Conservation (phyloP, 352 stramenopile genomes). For the Phytophthora ramorum region DNA sequence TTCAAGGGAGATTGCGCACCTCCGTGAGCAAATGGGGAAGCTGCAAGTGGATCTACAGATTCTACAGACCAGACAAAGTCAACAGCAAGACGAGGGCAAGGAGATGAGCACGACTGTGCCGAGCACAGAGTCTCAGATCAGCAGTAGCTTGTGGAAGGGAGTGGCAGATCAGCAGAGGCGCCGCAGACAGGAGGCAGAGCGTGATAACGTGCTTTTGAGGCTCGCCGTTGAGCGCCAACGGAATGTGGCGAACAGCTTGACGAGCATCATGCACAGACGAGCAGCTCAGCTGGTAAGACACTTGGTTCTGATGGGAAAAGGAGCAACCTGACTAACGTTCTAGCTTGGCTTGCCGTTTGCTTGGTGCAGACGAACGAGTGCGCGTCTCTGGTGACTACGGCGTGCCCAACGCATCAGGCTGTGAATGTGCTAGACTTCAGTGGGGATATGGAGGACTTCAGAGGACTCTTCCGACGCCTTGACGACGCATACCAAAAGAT, state of each 20-base stretch:
- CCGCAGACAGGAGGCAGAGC: constrained; percentile 24
- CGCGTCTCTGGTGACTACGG: constrained; percentile 19
- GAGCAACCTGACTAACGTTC: constrained; percentile 2
- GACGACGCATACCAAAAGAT: constrained; percentile 23
- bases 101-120: background rate
- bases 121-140: constrained; percentile 1
- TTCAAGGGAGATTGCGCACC: constrained; percentile 39
- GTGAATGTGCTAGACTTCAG: constrained; percentile 23
- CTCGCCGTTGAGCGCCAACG: constrained; percentile 49
- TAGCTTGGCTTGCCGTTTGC: background rate
- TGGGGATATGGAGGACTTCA: constrained; percentile 26
- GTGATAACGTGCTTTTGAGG: constrained; percentile 40
- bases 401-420: background rate
- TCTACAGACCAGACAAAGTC: constrained; percentile 12
- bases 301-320: background rate
- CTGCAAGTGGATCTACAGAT: constrained; percentile 41
- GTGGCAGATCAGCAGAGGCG: constrained; percentile 30
- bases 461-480: constrained; percentile 25
- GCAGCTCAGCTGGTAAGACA: constrained; percentile 19
- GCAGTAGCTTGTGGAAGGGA: constrained; percentile 25
- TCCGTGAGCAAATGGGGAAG: constrained; percentile 39
- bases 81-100: background rate
- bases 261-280: constrained; percentile 39
- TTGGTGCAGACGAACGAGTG: constrained; percentile 22
- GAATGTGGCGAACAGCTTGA: constrained; percentile 41